Percentiles rank a stretch among this genome's conserved stretches.
These are phyloP conservation scores for Boechera stricta DNA, from an alignment of 345 rosid species.

Conservation along the genomic window DNA sequence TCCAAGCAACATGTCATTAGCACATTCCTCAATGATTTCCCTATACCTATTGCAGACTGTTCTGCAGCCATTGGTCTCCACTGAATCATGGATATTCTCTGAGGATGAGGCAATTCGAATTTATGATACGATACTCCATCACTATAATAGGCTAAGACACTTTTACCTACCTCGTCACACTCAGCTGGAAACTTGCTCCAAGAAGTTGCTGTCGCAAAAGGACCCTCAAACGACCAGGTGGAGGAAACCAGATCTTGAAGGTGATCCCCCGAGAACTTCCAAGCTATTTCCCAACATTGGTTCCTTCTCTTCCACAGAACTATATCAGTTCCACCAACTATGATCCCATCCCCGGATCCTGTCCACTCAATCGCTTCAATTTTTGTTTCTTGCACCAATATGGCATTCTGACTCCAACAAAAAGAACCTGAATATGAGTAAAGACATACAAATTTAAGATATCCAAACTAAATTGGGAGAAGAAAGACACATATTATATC, in stretches of 20 bases:
- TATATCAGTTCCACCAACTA: constrained; percentile 76
- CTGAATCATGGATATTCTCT: constrained; percentile 72
- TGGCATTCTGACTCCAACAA: constrained; percentile 96
- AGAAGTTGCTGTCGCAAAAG: constrained; percentile 68
- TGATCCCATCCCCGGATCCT: constrained; percentile 82
- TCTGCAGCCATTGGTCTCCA: constrained; percentile 74
- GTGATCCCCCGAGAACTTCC: constrained; percentile 62
- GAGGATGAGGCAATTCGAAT: constrained; percentile 69
- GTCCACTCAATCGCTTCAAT: constrained; percentile 91
- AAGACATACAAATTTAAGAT: constrained; percentile 53
- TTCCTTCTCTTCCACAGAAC: constrained; percentile 78
- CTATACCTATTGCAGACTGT: constrained; percentile 46
- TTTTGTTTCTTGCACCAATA: constrained; percentile 67
- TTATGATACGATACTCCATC: constrained; percentile 55
- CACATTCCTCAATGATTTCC: constrained; percentile 52
- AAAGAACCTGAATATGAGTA: constrained; percentile 94
- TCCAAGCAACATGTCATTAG: constrained; percentile 88
- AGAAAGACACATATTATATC: constrained; percentile 24
- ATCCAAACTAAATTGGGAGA: constrained; percentile 33
- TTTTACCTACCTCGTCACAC: constrained; percentile 51
- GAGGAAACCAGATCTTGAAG: constrained; percentile 84
- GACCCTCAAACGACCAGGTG: constrained; percentile 78
- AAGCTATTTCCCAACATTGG: constrained; percentile 85
- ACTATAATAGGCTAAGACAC: constrained; percentile 57
- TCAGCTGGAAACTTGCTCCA: constrained; percentile 43